These are phyloP conservation scores for Pseudoturritis turrita DNA, from an alignment of 345 rosid species.

Conservation along the genomic window DNA sequence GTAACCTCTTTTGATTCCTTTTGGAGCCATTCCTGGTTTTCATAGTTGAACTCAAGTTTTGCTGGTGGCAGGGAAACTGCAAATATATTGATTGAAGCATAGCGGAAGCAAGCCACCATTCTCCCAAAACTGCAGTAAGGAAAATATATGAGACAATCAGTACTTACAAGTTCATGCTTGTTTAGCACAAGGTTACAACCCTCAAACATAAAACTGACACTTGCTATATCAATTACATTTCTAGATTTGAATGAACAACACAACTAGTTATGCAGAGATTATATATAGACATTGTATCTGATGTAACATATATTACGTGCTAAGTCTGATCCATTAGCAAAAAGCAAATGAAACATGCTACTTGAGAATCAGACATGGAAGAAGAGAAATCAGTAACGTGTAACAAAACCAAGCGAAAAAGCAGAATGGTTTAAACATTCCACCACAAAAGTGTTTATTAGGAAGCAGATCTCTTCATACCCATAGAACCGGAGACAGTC, in stretches of 20 bases:
- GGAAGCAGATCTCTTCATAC: constrained; percentile 38
- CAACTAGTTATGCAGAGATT: not conserved
- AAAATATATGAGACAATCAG: constrained; percentile 25
- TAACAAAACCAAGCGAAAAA: not conserved
- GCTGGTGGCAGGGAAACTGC: constrained; percentile 82
- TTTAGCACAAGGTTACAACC: constrained; percentile 2
- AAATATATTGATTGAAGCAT: constrained; percentile 82
- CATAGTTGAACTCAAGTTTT: constrained; percentile 72
- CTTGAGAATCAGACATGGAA: constrained; percentile 10
- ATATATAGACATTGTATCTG: not conserved
- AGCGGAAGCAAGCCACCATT: constrained; percentile 97
- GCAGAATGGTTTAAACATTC: not conserved
- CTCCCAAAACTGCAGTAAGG: constrained; percentile 66
- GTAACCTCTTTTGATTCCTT: constrained; percentile 78
- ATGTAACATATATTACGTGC: not conserved
- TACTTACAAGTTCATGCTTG: not conserved
- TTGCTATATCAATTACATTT: not conserved
- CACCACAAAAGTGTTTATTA: not conserved
- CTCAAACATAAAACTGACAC: constrained; percentile 7
- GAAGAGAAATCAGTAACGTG: not conserved
- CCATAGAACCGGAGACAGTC: constrained; percentile 99
- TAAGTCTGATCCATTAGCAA: not conserved
- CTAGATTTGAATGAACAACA: not conserved
- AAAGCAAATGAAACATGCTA: constrained; percentile 3
- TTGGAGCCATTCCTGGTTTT: constrained; percentile 77